These are phyloP conservation scores for Cyberlindnera galapagoensis DNA, from an alignment of 805 yeast genomes.

Conservation along the genomic window DNA sequence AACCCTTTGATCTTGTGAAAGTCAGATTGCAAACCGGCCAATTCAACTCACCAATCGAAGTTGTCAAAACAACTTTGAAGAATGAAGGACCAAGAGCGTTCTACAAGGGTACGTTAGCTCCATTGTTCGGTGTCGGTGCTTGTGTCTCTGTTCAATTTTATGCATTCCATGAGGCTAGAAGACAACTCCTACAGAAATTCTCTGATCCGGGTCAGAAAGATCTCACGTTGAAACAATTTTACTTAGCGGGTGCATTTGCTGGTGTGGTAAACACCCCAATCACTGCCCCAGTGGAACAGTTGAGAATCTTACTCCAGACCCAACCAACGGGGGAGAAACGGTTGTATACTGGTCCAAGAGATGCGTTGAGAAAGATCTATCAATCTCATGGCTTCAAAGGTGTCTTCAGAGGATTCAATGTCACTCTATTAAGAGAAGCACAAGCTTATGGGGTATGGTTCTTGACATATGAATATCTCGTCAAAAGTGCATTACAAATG, in stretches of 20 bases:
- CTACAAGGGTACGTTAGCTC: conserved; percentile 91
- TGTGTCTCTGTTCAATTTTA: conserved; percentile 96
- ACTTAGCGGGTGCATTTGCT: conserved; percentile 81
- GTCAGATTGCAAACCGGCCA: conserved; percentile 87
- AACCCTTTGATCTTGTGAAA: conserved; percentile 92
- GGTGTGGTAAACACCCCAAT: conserved; percentile 86
- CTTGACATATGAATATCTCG: conserved; percentile 82
- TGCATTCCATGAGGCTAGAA: conserved; percentile 80
- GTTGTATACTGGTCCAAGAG: conserved; percentile 60
- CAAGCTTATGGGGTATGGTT: conserved; percentile 89
- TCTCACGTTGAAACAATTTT: conserved; percentile 61
- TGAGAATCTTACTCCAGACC: conserved; percentile 89
- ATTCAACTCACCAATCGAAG: conserved; percentile 73
- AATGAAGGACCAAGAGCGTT: conserved; percentile 85
- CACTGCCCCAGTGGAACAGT: conserved; percentile 93
- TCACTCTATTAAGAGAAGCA: conserved; percentile 79
- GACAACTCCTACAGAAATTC: conserved; percentile 49
- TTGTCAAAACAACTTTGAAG: conserved; percentile 56
- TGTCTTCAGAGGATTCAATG: conserved; percentile 78
- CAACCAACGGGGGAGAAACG: conserved; percentile 40
- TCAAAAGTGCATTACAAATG: conserved; percentile 40
- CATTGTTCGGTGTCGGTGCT: conserved; percentile 91
- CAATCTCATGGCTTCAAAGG: conserved; percentile 68
- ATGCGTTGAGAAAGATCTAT: conserved; percentile 76
- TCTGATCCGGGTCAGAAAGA: conserved; percentile 28